Percentiles rank a stretch among this genome's conserved stretches.
phyloP scores from a whole-genome alignment of 2,329 filamentous ascomycete genomes.

The Stagonosporopsis chrysanthemi region DNA sequence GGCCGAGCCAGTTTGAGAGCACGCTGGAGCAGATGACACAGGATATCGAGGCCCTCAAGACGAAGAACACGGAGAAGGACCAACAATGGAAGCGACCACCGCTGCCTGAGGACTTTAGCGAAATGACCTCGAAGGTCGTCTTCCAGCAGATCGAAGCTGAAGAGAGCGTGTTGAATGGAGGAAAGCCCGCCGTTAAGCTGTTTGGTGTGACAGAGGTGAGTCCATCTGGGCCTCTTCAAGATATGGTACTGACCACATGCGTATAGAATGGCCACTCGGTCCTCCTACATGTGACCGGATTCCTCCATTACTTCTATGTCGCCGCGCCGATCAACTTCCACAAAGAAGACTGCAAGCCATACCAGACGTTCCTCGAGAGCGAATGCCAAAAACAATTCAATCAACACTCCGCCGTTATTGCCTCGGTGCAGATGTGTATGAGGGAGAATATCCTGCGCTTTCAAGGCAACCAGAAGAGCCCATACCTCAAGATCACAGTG shows the following conservation, averaged over 20 bases:
- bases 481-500: slow-evolving; percentile 92
- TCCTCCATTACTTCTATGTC: slow-evolving; percentile 95
- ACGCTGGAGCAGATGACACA: slow-evolving; percentile 96
- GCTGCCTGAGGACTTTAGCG: slow-evolving; percentile 65
- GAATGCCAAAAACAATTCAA: slow-evolving; percentile 65
- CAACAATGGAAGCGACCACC: slow-evolving; percentile 83
- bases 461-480: slow-evolving; percentile 89
- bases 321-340: slow-evolving; percentile 85
- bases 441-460: slow-evolving; percentile 93
- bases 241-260: slow-evolving; percentile 18
- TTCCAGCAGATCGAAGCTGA: slow-evolving; percentile 98
- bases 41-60: slow-evolving; percentile 84
- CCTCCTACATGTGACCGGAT: slow-evolving; percentile 92
- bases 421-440: slow-evolving; percentile 82
- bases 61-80: slow-evolving; percentile 88
- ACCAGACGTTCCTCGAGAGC: slow-evolving; percentile 80
- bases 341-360: slow-evolving; percentile 77
- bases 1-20: slow-evolving; percentile 92
- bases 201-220: slow-evolving; percentile 86
- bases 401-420: slow-evolving; percentile 74
- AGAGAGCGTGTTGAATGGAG: slow-evolving; percentile 82
- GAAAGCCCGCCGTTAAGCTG: slow-evolving; percentile 81
- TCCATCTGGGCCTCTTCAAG: background rate
- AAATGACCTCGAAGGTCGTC: slow-evolving; percentile 72
- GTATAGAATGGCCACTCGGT: slow-evolving; percentile 79